Percentiles rank a stretch among this genome's conserved stretches.
phyloP scores from a whole-genome alignment of 805 yeast genomes.

The Lachancea lanzarotensis region DNA sequence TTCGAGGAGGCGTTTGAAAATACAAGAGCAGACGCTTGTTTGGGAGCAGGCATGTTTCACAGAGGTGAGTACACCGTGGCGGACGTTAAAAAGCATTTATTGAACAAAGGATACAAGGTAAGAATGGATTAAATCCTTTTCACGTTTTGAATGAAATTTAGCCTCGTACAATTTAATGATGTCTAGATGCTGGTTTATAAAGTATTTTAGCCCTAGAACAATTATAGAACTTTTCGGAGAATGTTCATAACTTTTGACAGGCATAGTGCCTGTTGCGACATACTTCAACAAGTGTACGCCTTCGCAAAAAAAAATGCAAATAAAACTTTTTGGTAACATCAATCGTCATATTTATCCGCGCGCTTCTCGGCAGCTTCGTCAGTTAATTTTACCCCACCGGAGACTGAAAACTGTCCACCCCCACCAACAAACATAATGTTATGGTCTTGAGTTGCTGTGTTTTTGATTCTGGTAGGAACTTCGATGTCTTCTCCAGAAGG shows the following conservation, averaged over 20 bases:
- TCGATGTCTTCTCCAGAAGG: constrained; percentile 81
- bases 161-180: too few relatives aligned
- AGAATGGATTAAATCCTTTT: constrained; percentile 53
- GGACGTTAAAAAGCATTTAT: constrained; percentile 68
- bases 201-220: not conserved
- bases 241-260: not conserved
- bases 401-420: constrained; percentile 93
- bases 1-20: constrained; percentile 79
- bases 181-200: not conserved
- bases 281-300: not conserved
- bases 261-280: not conserved
- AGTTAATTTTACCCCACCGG: constrained; percentile 60
- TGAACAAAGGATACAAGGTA: constrained; percentile 58
- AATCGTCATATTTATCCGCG: constrained; percentile 47
- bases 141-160: too few relatives aligned
- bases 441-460: constrained; percentile 85
- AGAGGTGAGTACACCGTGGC: constrained; percentile 85
- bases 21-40: constrained; percentile 89
- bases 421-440: constrained; percentile 72
- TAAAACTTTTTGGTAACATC: constrained; percentile 13
- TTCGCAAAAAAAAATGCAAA: not conserved
- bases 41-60: constrained; percentile 99
- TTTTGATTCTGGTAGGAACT: constrained; percentile 79
- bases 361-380: constrained; percentile 39
- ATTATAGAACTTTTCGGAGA: not conserved